Base-by-base conservation (phyloP, 345 rosid species). In the Chamaenerion angustifolium region DNA sequence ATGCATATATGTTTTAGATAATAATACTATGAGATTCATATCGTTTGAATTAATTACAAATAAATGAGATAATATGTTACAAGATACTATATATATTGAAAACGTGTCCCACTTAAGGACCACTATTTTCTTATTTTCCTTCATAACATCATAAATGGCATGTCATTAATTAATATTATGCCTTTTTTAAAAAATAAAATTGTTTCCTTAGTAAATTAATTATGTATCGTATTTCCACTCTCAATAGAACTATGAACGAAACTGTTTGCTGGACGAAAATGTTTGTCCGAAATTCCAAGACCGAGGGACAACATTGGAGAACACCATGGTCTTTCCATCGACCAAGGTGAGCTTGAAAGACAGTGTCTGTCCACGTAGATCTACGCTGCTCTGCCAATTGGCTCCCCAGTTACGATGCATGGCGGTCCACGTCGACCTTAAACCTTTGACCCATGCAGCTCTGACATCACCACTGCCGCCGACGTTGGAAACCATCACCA, bases 261-360 rank as follows among this genome's bases (percentile, higher is more conserved):
- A 87, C 65, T 83, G 96, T 42, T 51, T 61, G 18, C 45, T 53
- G 12, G 86, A 66, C 67, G 89, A 71, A 56, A 74, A 86, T 7
- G 95, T 87, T 72, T 80, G 93, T 4, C 93, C 95, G 44, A 80
- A 83, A 43, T 46, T 68, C 93, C 95, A 82, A 27, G 72, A 59
- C 4, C 74, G 54, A 58, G 88, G 83, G 47, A 80, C 75, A 45
- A 80, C 81, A 50, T 86, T 76, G 58, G 66, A 41, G 56, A 86
- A 82, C 2, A 56, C 56, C 44, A 59, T 42, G 3, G 79, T 75
- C 49, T 63, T 78, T 8, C 74, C 72, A 53, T 83, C 84, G 16
- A 52, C 75, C 60, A 82, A 64, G 49, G 69, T 75, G 43, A 86
- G 69, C 71, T 58, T 78, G 49, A 86, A 78, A 16, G 93, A 78